Base-by-base conservation (phyloP, 352 stramenopile genomes). In the Phytophthora pinifolia region DNA sequence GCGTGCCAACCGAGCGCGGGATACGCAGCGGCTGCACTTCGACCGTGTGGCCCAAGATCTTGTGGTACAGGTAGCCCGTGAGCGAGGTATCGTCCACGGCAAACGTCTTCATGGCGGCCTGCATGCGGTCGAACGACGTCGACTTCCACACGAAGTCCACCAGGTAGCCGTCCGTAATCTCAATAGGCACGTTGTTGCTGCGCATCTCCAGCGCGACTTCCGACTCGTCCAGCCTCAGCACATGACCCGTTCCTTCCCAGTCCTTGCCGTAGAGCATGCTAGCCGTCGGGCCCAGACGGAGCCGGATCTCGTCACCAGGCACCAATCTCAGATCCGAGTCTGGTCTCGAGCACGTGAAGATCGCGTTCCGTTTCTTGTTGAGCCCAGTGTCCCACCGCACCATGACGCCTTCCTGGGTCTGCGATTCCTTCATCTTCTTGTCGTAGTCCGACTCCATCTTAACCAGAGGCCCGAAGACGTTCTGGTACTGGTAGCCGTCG, bases 391-490 rank as follows among this genome's bases (percentile, higher is more conserved):
- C 94, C 96, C 96, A 99, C 8, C 88, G 74, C 33, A 99, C 79
- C 50, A 79, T 79, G 12, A 98, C 80, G 18, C 82, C 88, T 46
- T 99, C 96, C 62, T 99, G 94, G 0, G 88, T 98, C 72, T 99
- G 83, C 54, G 86, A 83, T 59, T 99, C 96, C 71, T 99, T 99
- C 79, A 99, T 98, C 68, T 98, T 97, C 68, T 98, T 98, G 80
- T 99, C 98, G 58, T 99, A 99, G 76, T 99, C 97, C 5, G 97
- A 98, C 78, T 99, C 98, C 74, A 99, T 96, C 73, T 99, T 99
- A n/a, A 99, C 97, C 9, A 99, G 71, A 9, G 98, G 97, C 4
- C 92, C 97, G 55, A 99, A 91, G 41, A 99, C 92, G 74, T 99
- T 99, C 73, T 99, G 97, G 79, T 99, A 99, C 78, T 99, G 96